Conservation (phyloP, 495 filamentous ascomycete genomes). For the Penicillium angulare region DNA sequence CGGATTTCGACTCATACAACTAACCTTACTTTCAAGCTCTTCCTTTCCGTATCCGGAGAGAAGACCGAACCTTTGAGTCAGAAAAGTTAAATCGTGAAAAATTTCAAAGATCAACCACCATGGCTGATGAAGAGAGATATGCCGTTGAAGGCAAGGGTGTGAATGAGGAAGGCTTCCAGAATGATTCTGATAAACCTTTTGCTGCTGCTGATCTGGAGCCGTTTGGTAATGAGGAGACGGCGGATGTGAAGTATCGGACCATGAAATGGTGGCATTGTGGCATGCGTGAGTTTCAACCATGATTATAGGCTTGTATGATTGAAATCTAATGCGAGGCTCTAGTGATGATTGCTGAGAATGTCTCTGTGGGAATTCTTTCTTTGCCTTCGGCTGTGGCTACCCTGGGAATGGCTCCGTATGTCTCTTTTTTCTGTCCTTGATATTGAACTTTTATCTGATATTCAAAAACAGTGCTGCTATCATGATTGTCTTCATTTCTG, state of each 20-base stretch:
- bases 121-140: constrained; percentile 22
- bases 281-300: constrained; percentile 33
- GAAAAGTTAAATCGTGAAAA: neutral
- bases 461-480: constrained; percentile 40
- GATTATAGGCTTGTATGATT: neutral
- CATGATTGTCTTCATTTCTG: constrained; percentile 57
- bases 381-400: constrained; percentile 63
- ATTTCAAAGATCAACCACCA: constrained; percentile 11
- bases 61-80: neutral
- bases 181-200: constrained; percentile 16
- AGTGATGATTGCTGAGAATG: constrained; percentile 66
- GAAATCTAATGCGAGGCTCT: constrained; percentile 4
- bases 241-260: constrained; percentile 42
- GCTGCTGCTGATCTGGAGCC: constrained; percentile 29
- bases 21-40: too few species aligned
- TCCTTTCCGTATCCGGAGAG: constrained; percentile 1
- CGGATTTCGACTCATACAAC: constrained; percentile 1
- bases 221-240: constrained; percentile 42
- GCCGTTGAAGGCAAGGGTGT: constrained; percentile 8
- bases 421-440: neutral
- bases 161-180: constrained; percentile 11
- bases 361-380: constrained; percentile 63
- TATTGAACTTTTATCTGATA: constrained; percentile 1
- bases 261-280: constrained; percentile 47
- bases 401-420: constrained; percentile 56